Evolutionary conservation across 371 early-diverging fungal species (phyloP).

Genomic region (Mortierella sp.): DNA sequence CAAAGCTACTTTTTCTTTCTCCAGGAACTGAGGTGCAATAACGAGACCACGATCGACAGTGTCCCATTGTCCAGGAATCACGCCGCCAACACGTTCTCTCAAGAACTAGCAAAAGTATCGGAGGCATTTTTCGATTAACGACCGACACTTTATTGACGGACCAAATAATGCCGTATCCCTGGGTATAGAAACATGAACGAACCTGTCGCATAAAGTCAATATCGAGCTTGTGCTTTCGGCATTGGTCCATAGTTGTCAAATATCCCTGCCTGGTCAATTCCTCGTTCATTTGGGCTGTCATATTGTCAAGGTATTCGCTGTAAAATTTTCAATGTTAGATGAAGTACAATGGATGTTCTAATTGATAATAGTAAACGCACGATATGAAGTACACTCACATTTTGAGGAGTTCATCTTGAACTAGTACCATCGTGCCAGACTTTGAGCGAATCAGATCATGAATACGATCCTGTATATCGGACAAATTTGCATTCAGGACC

Average conservation of each 20-base stretch:
- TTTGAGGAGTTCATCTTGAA: conserved; percentile 47
- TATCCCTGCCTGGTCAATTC: conserved; percentile 34
- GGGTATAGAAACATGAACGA: not conserved
- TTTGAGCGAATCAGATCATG: conserved; percentile 22
- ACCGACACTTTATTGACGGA: not conserved
- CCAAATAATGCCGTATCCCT: no score
- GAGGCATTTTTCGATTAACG: not conserved
- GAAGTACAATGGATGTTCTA: not conserved
- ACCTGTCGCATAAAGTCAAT: conserved; percentile 53
- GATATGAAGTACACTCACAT: conserved; percentile 11
- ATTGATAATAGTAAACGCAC: not conserved
- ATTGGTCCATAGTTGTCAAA: conserved; percentile 16
- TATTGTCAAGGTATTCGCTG: conserved; percentile 32
- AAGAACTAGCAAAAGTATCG: conserved; percentile 26
- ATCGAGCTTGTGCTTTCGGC: conserved; percentile 36
- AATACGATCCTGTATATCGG: conserved; percentile 36
- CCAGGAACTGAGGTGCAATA: conserved; percentile 29
- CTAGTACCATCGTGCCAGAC: conserved; percentile 26
- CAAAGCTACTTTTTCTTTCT: conserved; percentile 23
- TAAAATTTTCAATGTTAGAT: not conserved
- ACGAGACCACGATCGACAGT: conserved; percentile 40
- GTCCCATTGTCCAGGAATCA: conserved; percentile 47
- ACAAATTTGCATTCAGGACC: conserved; percentile 33
- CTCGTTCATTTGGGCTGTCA: conserved; percentile 23
- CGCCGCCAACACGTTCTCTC: conserved; percentile 39